Evolutionary conservation across 2,329 filamentous ascomycete genomes (phyloP), one percentile per base, ranked within the genome.

Genomic region (Cytospora mali): DNA sequence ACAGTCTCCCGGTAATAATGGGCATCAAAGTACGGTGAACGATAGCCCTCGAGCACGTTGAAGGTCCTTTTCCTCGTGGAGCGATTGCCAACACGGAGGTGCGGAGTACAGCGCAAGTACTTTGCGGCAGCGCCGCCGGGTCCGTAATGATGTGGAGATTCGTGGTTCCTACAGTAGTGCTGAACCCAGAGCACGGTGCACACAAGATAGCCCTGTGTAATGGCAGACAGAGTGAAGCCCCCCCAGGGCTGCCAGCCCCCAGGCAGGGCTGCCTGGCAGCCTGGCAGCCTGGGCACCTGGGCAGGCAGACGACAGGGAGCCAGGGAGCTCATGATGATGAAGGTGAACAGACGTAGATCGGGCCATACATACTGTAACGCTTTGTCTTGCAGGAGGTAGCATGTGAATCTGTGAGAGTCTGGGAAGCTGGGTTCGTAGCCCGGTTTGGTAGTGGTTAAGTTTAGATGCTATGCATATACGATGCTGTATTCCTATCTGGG

Each of bases 61-160:
- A 49, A 35, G 27, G 16, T n/a, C 31, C 29, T 33, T 42, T 27
- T 39, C 35, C 50, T 54, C 50, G 50, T 48, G 33, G 21, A 49
- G 48, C 28, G 39, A 33, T 48, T 21, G 58, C 42, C 42, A 46
- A 46, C 42, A 46, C 42, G 42, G 42, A 46, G 42, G n/a, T 46
- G 42, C 42, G 42, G 42, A 54, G 58, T 60, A 60, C 58, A 33
- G 39, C 16, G 28, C 28, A 29, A 54, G 58, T 60, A 60, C 58
- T 49, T n/a, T 60, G 46, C 58, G 58, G 51, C 58, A 60, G 51
- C 50, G 58, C 58, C 58, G 58, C 58, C 58, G 33, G 58, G 21
- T 54, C 58, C 58, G 58, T 60, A 54, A 46, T 33, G 50, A 60
- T 35, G 50, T 60, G 58, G 58, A 35, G 50, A 60, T 33, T 60